Base-by-base conservation (phyloP, 495 filamentous ascomycete species). In the Bombardia bombarda region DNA sequence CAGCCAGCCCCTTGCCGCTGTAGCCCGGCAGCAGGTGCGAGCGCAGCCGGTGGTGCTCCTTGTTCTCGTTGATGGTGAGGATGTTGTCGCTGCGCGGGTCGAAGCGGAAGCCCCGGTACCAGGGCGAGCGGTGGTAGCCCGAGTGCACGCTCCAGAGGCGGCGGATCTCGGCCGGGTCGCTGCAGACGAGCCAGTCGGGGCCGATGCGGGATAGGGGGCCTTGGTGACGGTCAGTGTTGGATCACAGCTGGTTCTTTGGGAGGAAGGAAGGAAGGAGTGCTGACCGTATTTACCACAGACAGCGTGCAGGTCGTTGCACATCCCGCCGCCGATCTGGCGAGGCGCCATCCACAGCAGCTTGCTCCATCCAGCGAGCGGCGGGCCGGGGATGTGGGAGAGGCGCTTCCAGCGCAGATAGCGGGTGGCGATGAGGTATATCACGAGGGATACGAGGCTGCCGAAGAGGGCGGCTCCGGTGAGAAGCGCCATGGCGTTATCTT, bases 111-210 rank as follows among this genome's bases (percentile, higher is more conserved):
- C 44, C 39, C 2, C 37, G 30, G 45, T 56, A 56, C 53, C 53
- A 52, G 1, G 17, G 17, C 4, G 45, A 31, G 9, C 49, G 49
- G 14, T 38, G 39, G 42, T 46, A 56, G 26, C 44, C 46, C 3
- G 48, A 49, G 35, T 40, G 53, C 4, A 56, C 53, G 42, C 38
- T 40, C 45, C 41, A 50, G 32, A 52, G 41, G 26, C 50, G 49
- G 2, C 42, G 38, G 21, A 56, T 16, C 42, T 49, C 42, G 20
- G 23, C 32, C 4, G 46, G 38, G 22, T 51, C 45, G 28, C 13
- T 38, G 42, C 33, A 37, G 23, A 52, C 12, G 12, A 56, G 17
- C 20, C 26, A 32, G 45, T 56, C 42, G 8, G 49, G 53, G 2
- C 23, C 42, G 8, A 50, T 40, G 34, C 34, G 34, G 34, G 20